Conservation (phyloP, 768 basidiomycete species). For the Tylopilus intermedius region DNA sequence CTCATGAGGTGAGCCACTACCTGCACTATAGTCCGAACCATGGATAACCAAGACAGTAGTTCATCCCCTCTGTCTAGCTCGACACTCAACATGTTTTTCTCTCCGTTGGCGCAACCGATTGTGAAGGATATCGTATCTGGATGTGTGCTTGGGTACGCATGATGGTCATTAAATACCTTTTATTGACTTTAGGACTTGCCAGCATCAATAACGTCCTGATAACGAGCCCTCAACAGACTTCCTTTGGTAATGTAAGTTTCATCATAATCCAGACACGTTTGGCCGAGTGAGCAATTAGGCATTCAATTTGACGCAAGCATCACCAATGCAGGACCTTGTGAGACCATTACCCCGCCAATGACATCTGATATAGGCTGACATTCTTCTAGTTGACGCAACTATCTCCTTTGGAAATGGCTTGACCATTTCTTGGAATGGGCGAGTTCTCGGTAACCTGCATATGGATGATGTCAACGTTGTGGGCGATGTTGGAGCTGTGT, state of each 20-base stretch:
- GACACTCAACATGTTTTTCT: no score
- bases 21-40: no score
- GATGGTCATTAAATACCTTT: neutral
- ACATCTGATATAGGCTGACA: no score
- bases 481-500: slow-evolving; percentile 57
- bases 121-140: slow-evolving; percentile 66
- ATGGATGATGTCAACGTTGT: slow-evolving; percentile 54
- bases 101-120: slow-evolving; percentile 66
- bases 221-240: slow-evolving; percentile 47
- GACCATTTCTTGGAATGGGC: no score
- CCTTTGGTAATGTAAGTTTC: slow-evolving; percentile 42
- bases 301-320: slow-evolving; percentile 57
- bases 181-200: neutral
- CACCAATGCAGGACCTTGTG: slow-evolving; percentile 43
- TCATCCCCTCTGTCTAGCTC: no score
- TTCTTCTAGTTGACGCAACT: no score
- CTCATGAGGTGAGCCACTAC: no score
- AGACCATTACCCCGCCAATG: no score
- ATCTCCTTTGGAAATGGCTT: no score
- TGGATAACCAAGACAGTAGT: no score
- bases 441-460: slow-evolving; percentile 48
- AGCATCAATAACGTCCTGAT: slow-evolving; percentile 62
- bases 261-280: no score
- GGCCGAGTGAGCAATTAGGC: slow-evolving; percentile 28
- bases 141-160: slow-evolving; percentile 48